A percentile compares a stretch with the other conserved stretches of the same genome.
Conservation (phyloP, 805 yeast genomes). For the Hyphopichia homilentoma region DNA sequence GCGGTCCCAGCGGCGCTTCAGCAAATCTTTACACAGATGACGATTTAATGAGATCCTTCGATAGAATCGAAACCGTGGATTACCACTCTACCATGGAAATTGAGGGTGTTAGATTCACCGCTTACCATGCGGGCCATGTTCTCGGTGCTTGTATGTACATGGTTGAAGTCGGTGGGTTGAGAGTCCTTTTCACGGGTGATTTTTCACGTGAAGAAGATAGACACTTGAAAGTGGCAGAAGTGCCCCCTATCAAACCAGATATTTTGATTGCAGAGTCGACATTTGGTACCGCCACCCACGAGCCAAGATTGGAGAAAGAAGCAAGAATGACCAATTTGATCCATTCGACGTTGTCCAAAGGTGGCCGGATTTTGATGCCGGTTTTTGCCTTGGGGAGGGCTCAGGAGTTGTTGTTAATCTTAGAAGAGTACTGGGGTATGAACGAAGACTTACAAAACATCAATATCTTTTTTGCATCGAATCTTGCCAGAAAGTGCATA, state of each 20-base stretch:
- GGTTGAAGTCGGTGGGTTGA: constrained; percentile 89
- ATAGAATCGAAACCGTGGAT: constrained; percentile 88
- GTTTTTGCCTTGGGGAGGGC: constrained; percentile 97
- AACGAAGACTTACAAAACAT: constrained; percentile 79
- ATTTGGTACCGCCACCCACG: constrained; percentile 96
- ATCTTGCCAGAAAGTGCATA: constrained; percentile 92
- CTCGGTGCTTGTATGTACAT: constrained; percentile 98
- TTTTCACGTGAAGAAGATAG: constrained; percentile 95
- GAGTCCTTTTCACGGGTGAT: constrained; percentile 91
- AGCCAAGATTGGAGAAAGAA: constrained; percentile 85
- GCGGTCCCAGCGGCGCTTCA: constrained; percentile 15
- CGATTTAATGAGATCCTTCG: constrained; percentile 83
- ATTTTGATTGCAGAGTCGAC: constrained; percentile 92
- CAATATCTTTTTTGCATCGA: constrained; percentile 87
- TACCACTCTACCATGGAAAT: constrained; percentile 94
- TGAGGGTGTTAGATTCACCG: constrained; percentile 92
- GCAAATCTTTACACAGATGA: constrained; percentile 80
- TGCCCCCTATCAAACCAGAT: constrained; percentile 85
- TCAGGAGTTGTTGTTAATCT: constrained; percentile 82
- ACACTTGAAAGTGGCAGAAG: constrained; percentile 92
- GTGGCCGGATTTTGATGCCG: constrained; percentile 90
- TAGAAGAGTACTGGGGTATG: constrained; percentile 92
- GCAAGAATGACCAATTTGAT: constrained; percentile 73
- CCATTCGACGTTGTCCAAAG: constrained; percentile 78
- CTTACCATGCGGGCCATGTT: constrained; percentile 99